Conservation (phyloP, 2,329 filamentous ascomycete species). For the Talaromyces islandicus region DNA sequence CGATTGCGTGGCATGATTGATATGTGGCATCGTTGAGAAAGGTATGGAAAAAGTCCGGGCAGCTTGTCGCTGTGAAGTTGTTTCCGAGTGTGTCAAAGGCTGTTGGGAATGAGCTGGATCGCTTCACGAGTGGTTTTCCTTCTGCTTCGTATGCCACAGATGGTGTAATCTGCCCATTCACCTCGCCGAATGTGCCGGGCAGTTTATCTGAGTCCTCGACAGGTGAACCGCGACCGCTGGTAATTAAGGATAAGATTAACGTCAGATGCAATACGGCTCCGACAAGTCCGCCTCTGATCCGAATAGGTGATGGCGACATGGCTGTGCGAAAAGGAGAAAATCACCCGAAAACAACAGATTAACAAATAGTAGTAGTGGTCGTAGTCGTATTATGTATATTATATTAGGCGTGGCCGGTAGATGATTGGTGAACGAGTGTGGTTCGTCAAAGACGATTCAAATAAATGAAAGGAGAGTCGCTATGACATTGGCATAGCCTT, state of each 20-base stretch:
- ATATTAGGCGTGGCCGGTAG: background rate
- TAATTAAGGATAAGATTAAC: constrained; percentile 11
- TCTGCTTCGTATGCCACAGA: constrained; percentile 5
- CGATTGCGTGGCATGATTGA: constrained; percentile 72
- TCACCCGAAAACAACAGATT: background rate
- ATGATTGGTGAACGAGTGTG: background rate
- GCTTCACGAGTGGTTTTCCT: background rate
- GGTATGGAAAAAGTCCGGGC: constrained; percentile 53
- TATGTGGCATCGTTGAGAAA: constrained; percentile 65
- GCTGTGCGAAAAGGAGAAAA: background rate
- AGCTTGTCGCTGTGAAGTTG: constrained; percentile 53
- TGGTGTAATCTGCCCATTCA: constrained; percentile 5
- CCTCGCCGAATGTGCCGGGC: background rate
- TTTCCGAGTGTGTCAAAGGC: constrained; percentile 62
- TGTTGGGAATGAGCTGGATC: constrained; percentile 43
- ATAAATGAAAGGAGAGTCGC: background rate
- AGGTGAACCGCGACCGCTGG: constrained; percentile 1
- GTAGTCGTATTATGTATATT: background rate
- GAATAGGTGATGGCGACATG: background rate
- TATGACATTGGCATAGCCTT: background rate
- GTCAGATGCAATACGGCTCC: constrained; percentile 2
- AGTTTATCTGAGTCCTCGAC: background rate
- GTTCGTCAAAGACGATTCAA: background rate
- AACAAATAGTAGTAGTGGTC: background rate
- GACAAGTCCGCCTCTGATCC: background rate